Conservation (phyloP, 495 filamentous ascomycete genomes). For the Wilcoxina mikolae region DNA sequence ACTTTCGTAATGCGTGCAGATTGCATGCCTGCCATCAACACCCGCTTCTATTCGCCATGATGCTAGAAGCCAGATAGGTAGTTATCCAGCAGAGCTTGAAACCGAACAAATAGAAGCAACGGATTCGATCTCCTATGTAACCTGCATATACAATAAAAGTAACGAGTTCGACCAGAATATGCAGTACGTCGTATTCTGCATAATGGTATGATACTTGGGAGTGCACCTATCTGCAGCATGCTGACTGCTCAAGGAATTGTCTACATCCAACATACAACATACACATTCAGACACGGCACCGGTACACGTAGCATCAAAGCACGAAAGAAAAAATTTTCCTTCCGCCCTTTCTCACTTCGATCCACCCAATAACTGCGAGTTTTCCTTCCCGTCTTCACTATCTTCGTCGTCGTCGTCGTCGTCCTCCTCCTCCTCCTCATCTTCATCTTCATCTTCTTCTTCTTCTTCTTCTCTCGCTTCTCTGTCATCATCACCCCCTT, state of each 20-base stretch:
- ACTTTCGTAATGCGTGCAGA: no score
- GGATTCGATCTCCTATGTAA: no score
- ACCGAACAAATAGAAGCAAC: no score
- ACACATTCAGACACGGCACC: neutral
- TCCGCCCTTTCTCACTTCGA: slow-evolving; percentile 4
- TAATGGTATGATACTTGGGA: no score
- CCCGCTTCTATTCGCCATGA: no score
- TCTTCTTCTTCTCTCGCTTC: slow-evolving; percentile 11
- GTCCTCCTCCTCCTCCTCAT: slow-evolving; percentile 14
- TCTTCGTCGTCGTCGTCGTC: slow-evolving; percentile 38
- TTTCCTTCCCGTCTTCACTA: slow-evolving; percentile 30
- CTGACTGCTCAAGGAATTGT: neutral
- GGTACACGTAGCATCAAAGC: neutral
- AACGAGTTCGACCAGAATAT: no score
- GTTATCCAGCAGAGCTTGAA: no score
- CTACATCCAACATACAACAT: neutral
- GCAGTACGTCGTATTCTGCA: no score
- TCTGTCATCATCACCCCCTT: slow-evolving; percentile 7
- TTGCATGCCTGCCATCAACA: no score
- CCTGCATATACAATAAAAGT: no score
- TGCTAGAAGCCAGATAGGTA: no score
- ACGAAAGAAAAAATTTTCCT: neutral
- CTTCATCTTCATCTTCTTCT: slow-evolving; percentile 12
- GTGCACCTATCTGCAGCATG: neutral
- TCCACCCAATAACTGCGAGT: slow-evolving; percentile 8